Conservation (phyloP, 2,329 filamentous ascomycete genomes). For the Monilinia vaccinii-corymbosi region DNA sequence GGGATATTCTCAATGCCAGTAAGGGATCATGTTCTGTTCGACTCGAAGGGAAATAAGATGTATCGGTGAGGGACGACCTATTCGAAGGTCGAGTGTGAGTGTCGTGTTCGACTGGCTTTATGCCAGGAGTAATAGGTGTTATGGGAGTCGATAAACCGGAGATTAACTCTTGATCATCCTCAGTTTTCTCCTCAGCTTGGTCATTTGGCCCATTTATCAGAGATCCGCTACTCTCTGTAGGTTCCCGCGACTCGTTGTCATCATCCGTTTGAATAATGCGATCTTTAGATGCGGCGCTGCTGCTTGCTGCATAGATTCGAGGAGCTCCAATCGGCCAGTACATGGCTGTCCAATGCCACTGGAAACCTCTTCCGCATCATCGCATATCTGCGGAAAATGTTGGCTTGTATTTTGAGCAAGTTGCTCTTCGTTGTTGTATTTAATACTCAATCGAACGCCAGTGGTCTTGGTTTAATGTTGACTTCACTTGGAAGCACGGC, state of each 20-base stretch:
- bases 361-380: slow-evolving; percentile 28
- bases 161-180: slow-evolving; percentile 19
- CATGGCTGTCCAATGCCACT: slow-evolving; percentile 46
- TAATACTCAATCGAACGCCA: background rate
- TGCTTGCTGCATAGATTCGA: slow-evolving; percentile 71
- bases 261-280: slow-evolving; percentile 49
- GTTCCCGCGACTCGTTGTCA: slow-evolving; percentile 40
- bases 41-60: slow-evolving; percentile 9
- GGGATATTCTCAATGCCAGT: slow-evolving; percentile 65
- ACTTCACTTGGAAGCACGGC: background rate
- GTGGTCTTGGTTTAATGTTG: background rate
- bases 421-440: slow-evolving; percentile 9
- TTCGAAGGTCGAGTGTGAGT: slow-evolving; percentile 26
- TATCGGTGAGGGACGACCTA: slow-evolving; percentile 13
- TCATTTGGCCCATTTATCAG: slow-evolving; percentile 23
- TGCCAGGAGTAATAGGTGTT: slow-evolving; percentile 48
- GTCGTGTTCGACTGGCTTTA: slow-evolving; percentile 50
- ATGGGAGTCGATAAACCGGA: slow-evolving; percentile 36
- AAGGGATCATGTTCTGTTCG: slow-evolving; percentile 49
- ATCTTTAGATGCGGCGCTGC: slow-evolving; percentile 45
- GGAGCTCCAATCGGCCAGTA: slow-evolving; percentile 88
- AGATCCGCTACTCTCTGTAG: slow-evolving; percentile 30
- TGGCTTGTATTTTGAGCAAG: slow-evolving; percentile 12
- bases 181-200: slow-evolving; percentile 19
- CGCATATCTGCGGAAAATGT: slow-evolving; percentile 27